A percentile compares a stretch with the other conserved stretches of the same genome.
These are phyloP conservation scores for Fusarium stilboides DNA, from an alignment of 2,329 filamentous ascomycete genomes.

Conservation along the genomic window DNA sequence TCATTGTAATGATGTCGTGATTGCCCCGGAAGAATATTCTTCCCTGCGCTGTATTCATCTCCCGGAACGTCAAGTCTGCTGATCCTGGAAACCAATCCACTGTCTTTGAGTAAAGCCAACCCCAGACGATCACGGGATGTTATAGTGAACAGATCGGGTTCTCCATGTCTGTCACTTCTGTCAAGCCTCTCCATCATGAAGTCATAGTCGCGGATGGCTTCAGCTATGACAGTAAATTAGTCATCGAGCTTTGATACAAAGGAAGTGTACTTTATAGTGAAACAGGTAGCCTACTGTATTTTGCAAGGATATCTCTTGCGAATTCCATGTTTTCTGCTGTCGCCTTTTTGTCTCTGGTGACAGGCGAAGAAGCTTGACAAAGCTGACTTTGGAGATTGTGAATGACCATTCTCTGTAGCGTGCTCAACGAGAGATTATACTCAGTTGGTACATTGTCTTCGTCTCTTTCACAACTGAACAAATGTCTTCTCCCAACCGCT, in stretches of 20 bases:
- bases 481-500: not conserved
- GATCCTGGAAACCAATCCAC: not conserved
- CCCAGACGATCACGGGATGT: not conserved
- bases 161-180: not conserved
- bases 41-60: not conserved
- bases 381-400: not conserved
- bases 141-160: not conserved
- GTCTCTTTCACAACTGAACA: not conserved
- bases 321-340: not conserved
- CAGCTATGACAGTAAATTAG: not conserved
- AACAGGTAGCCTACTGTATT: not conserved
- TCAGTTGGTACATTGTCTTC: not conserved
- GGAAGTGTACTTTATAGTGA: not conserved
- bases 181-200: not conserved
- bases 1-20: not conserved
- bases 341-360: not conserved
- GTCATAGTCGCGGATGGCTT: not conserved
- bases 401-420: not conserved
- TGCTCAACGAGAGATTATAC: not conserved
- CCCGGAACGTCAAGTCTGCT: not conserved
- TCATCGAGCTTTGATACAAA: too few relatives aligned
- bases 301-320: not conserved
- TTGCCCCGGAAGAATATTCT: not conserved
- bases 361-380: not conserved
- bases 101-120: not conserved